phyloP scores from a whole-genome alignment of 495 filamentous ascomycete species.

The Daldinia bambusicola region DNA sequence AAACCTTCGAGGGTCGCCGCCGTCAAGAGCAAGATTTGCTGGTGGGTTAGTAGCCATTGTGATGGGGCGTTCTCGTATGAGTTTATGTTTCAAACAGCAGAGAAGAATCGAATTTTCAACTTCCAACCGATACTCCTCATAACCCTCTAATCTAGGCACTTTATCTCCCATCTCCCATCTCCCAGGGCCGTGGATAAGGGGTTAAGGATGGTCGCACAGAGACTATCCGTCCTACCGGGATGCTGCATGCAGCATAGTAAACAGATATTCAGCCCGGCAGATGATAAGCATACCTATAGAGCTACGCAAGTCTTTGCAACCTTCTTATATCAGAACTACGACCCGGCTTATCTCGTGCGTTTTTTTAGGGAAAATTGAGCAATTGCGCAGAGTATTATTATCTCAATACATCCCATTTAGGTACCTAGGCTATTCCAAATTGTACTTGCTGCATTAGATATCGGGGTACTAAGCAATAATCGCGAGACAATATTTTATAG shows the following conservation, averaged over 20 bases:
- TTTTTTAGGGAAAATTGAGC: slow-evolving; percentile 6
- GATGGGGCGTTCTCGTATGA: background rate
- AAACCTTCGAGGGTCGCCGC: slow-evolving; percentile 24
- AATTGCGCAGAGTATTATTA: background rate
- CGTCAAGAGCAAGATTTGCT: slow-evolving; percentile 34
- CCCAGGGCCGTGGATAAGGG: background rate
- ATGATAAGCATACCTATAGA: slow-evolving; percentile 19
- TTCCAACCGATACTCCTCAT: background rate
- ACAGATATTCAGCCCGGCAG: slow-evolving; percentile 6
- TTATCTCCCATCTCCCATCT: slow-evolving; percentile 1
- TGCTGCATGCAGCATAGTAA: slow-evolving; percentile 1
- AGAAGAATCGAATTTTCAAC: background rate
- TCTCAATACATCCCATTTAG: background rate
- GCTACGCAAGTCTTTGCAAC: slow-evolving; percentile 22
- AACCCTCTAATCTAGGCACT: background rate
- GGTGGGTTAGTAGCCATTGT: slow-evolving; percentile 29
- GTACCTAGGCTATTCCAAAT: slow-evolving; percentile 32
- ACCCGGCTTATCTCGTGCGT: slow-evolving; percentile 21
- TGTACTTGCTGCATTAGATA: background rate
- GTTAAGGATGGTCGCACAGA: background rate
- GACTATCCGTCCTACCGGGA: background rate
- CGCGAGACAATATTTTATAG: background rate
- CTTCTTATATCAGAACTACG: slow-evolving; percentile 25
- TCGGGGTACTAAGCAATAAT: background rate
- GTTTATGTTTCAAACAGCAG: background rate